Base-by-base conservation (phyloP, 1,139 yeast genomes). In the Hansenula lynferdii region DNA sequence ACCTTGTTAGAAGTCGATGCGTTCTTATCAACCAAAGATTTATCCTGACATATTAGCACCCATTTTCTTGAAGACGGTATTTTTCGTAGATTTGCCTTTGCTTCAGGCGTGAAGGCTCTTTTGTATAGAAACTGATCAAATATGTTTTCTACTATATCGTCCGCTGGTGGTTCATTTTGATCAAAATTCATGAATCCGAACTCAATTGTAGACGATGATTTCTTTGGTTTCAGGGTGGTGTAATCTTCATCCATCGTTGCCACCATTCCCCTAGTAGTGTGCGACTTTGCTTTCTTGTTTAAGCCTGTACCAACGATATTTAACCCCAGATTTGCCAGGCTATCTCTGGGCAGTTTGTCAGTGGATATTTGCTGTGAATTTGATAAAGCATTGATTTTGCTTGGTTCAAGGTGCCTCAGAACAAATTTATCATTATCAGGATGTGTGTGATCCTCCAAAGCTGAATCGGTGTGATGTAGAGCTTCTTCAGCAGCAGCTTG, bases 1-100 rank as follows among this genome's bases (percentile, higher is more conserved):
- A 7, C 6, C 3, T 14, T 17, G 6, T 12, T 18, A 4, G 9
- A 14, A 19, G 3, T 2, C 3, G 14, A 7, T 12, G 8, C 8
- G 8, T 14, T 29, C 11, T 17, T 28, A 9, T 18, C 8, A 3
- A 26, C 16, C 14, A 31, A 17, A 8, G 26, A 18, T 9, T 34
- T 28, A 10, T 53, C 57, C 29, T 51, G 56, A 36, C 57, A 53
- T 3, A 53, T 42, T 18, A 53, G 39, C 1, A 39, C 35, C 57
- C 57, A 53, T 40, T 53, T 53, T 20, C 57, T 44, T 2, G 41
- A 28, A 2, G 43, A 12, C 2, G 56, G 40, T 8, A 44, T 24
- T 6, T 38, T 38, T 24, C 24, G 42, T 15, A 53, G 35, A 34
- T 48, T 50, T 9, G n/a, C 15, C 19, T 40, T 36, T 3, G 52